Conservation (phyloP, 2,329 filamentous ascomycete genomes). For the Aphanoascus verrucosus region DNA sequence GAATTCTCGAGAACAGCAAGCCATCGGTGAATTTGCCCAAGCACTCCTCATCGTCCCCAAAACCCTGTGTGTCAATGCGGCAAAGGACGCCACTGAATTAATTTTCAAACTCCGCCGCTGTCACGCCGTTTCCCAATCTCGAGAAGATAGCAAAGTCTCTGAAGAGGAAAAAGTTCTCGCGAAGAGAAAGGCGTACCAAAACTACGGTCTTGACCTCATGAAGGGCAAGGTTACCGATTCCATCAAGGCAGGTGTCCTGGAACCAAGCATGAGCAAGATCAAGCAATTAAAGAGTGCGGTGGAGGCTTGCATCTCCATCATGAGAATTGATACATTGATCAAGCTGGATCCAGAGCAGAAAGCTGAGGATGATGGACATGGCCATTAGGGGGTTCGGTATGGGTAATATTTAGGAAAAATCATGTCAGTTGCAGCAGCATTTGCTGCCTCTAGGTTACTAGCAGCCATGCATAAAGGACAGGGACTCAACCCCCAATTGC, state of each 20-base stretch:
- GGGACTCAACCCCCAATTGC: not conserved
- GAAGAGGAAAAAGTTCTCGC: conserved; percentile 83
- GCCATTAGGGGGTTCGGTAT: conserved; percentile 48
- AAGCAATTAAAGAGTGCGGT: conserved; percentile 97
- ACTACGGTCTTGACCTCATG: conserved; percentile 86
- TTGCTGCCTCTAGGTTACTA: not conserved
- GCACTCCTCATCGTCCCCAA: conserved; percentile 90
- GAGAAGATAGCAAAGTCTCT: conserved; percentile 62
- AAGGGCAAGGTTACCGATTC: conserved; percentile 87
- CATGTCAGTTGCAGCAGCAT: not conserved
- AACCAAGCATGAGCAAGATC: conserved; percentile 97
- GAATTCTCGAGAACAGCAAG: conserved; percentile 90
- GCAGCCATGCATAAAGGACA: not conserved
- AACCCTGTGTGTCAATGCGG: conserved; percentile 91
- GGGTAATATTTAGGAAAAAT: not conserved
- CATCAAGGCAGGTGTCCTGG: conserved; percentile 87
- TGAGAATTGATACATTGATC: conserved; percentile 98
- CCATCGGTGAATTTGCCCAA: conserved; percentile 94
- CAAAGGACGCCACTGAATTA: conserved; percentile 90
- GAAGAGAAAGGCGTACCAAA: conserved; percentile 95
- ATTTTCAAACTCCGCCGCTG: conserved; percentile 89
- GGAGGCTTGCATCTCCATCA: conserved; percentile 96
- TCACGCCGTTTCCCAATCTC: conserved; percentile 87
- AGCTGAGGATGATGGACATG: conserved; percentile 69
- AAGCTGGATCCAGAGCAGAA: conserved; percentile 87